phyloP scores from a whole-genome alignment of 352 stramenopile species.

The Phytopythium vexans region DNA sequence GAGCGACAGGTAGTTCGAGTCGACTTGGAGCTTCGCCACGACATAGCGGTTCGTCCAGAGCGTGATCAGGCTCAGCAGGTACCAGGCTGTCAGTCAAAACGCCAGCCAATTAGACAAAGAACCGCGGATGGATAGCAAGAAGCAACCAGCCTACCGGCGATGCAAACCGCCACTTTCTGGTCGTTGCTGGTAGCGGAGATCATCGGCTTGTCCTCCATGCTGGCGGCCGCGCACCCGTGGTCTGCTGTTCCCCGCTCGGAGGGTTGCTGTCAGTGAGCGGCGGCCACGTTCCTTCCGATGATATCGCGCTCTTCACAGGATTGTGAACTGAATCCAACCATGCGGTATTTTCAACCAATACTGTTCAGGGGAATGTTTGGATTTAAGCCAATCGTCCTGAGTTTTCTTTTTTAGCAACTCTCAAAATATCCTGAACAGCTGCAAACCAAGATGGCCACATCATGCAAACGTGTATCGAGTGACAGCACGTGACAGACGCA shows the following conservation, averaged over 20 bases:
- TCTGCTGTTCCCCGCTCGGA: not conserved
- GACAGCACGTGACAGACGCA: too few relatives aligned
- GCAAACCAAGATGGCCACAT: too few relatives aligned
- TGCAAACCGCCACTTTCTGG: slow-evolving; percentile 61
- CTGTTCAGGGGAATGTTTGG: not conserved
- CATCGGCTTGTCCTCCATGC: slow-evolving; percentile 18
- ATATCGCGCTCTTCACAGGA: not conserved
- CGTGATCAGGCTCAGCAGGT: slow-evolving; percentile 73
- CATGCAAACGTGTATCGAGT: too few relatives aligned
- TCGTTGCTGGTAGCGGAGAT: slow-evolving; percentile 28
- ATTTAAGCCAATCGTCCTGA: too few relatives aligned
- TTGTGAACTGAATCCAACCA: not conserved
- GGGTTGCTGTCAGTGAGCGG: slow-evolving; percentile 9
- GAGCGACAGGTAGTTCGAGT: slow-evolving; percentile 77
- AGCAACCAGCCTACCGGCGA: slow-evolving; percentile 34
- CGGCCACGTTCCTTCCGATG: slow-evolving; percentile 1
- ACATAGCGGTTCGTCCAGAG: slow-evolving; percentile 86
- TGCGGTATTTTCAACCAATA: not conserved
- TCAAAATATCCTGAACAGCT: too few relatives aligned
- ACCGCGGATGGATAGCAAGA: not conserved
- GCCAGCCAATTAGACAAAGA: not conserved
- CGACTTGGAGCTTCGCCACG: slow-evolving; percentile 64
- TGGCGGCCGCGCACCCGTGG: not conserved
- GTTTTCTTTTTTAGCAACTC: too few relatives aligned
- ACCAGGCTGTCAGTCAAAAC: slow-evolving; percentile 46